Conservation (phyloP, 768 basidiomycete genomes). For the Mycena maculata region DNA sequence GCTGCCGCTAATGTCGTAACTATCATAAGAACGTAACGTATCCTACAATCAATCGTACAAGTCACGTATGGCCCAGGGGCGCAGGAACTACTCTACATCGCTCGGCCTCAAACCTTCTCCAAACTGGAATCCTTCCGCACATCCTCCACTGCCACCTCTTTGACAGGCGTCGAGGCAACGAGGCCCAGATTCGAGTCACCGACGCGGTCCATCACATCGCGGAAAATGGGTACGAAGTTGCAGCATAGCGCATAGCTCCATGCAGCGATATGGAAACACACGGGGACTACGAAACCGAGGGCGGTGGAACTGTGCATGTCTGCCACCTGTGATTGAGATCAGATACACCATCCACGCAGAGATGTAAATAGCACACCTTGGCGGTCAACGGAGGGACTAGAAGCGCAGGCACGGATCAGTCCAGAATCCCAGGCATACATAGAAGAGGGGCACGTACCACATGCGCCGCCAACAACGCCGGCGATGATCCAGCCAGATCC, state of each 20-base stretch:
- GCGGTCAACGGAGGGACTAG: constrained; percentile 47
- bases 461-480: constrained; percentile 48
- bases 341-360: too few species aligned
- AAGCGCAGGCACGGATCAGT: constrained; percentile 4
- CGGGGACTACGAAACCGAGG: constrained; percentile 48
- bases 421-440: not conserved
- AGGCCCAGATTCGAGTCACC: constrained; percentile 28
- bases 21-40: too few species aligned
- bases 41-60: not conserved
- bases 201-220: constrained; percentile 41
- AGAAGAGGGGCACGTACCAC: constrained; percentile 34
- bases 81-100: not conserved
- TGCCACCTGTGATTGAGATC: too few species aligned
- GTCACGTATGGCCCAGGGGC: not conserved
- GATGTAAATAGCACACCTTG: too few species aligned
- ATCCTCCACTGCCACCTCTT: not conserved
- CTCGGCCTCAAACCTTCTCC: not conserved
- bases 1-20: too few species aligned
- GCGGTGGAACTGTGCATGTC: constrained; percentile 47
- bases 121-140: not conserved
- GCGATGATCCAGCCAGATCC: constrained; percentile 47
- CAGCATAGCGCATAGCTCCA: constrained; percentile 43
- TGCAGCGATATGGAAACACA: constrained; percentile 45
- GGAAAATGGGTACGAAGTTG: constrained; percentile 46
- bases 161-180: not conserved